Conservation (phyloP, 1,284 basidiomycete genomes). For the Stygiomarasmius scandens region DNA sequence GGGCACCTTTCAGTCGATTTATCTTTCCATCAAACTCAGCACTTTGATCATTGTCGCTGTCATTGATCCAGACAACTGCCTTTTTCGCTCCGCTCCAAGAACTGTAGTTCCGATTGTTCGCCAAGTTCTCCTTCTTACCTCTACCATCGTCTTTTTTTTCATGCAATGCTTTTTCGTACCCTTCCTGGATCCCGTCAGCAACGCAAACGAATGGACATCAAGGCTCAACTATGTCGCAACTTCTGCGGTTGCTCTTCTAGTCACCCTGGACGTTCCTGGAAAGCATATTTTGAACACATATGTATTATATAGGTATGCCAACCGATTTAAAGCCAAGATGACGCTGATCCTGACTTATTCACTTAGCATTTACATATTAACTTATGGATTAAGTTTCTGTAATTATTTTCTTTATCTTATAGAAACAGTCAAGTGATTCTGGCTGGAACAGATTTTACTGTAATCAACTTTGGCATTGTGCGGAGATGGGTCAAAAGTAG, state of each 20-base stretch:
- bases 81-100: constrained; percentile 61
- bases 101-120: constrained; percentile 59
- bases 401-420: constrained; percentile 23
- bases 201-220: constrained; percentile 78
- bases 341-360: constrained; percentile 3
- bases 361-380: constrained; percentile 62
- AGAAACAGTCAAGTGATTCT: background rate
- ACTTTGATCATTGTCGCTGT: constrained; percentile 70
- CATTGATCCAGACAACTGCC: constrained; percentile 72
- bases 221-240: constrained; percentile 72
- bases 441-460: constrained; percentile 58
- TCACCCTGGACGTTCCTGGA: constrained; percentile 59
- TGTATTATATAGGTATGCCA: constrained; percentile 62
- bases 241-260: constrained; percentile 60
- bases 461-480: constrained; percentile 54
- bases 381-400: constrained; percentile 71
- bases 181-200: constrained; percentile 74
- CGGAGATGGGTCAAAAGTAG: constrained; percentile 62
- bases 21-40: constrained; percentile 70
- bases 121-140: constrained; percentile 64
- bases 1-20: constrained; percentile 66
- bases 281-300: constrained; percentile 56
- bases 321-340: background rate
- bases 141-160: constrained; percentile 63
- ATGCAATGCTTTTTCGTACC: constrained; percentile 65